Evolutionary conservation across 176 grass and related monocot genomes (phyloP).

Genomic region (Carex kokanica): DNA sequence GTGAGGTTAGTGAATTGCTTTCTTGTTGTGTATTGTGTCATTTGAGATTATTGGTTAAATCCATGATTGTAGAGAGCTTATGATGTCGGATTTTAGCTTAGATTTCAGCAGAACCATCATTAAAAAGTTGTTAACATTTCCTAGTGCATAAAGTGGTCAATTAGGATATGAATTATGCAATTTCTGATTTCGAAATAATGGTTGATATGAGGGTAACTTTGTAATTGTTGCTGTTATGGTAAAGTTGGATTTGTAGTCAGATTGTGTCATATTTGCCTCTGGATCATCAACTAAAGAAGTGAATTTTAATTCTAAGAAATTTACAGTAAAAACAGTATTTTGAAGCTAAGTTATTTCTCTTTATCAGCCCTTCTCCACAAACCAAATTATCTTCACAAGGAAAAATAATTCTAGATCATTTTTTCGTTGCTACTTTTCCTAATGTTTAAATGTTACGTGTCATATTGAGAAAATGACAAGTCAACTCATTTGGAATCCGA

Average conservation of each 20-base stretch:
- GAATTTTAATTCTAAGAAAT: neutral
- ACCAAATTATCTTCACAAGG: too few relatives aligned
- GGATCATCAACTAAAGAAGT: too few relatives aligned
- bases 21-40: slow-evolving; percentile 21
- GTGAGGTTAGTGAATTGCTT: slow-evolving; percentile 24
- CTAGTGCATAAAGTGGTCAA: slow-evolving; percentile 3
- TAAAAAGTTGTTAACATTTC: neutral
- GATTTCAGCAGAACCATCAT: slow-evolving; percentile 4
- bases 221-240: neutral
- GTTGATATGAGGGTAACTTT: slow-evolving; percentile 3
- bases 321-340: neutral
- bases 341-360: neutral
- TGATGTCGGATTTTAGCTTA: slow-evolving; percentile 24
- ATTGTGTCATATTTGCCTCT: neutral
- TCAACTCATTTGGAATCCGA: too few relatives aligned
- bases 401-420: too few relatives aligned
- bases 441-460: too few relatives aligned
- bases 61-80: slow-evolving; percentile 23
- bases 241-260: neutral
- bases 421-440: too few relatives aligned
- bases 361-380: neutral
- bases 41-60: slow-evolving; percentile 21
- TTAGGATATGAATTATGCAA: slow-evolving; percentile 6
- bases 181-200: slow-evolving; percentile 15
- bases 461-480: too few relatives aligned